phyloP scores from a whole-genome alignment of 2,329 filamentous ascomycete species.

The Huntiella savannae region DNA sequence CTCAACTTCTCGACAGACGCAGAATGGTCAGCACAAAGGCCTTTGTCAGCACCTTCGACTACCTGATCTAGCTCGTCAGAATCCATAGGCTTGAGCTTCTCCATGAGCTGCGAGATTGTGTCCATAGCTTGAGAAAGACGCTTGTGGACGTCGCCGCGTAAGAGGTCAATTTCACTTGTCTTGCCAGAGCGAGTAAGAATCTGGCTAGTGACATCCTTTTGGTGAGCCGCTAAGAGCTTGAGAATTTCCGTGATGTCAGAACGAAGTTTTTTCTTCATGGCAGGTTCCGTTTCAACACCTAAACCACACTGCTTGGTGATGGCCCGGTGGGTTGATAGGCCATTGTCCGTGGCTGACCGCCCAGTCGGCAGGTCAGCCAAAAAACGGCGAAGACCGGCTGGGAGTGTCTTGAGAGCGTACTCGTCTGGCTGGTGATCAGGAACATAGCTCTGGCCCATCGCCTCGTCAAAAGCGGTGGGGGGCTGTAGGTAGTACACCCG shows the following conservation, averaged over 20 bases:
- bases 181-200: not conserved
- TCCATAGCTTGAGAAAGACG: constrained; percentile 2
- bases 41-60: too few species aligned
- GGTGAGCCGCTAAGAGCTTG: constrained; percentile 5
- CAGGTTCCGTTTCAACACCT: constrained; percentile 10
- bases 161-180: constrained; percentile 1
- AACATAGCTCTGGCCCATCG: not conserved
- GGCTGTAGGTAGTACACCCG: constrained; percentile 11
- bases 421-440: not conserved
- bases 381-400: constrained; percentile 11
- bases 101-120: constrained; percentile 4
- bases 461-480: constrained; percentile 9
- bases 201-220: constrained; percentile 5
- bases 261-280: constrained; percentile 9
- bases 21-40: too few species aligned
- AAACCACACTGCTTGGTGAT: not conserved
- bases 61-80: not conserved
- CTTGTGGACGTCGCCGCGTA: constrained; percentile 3
- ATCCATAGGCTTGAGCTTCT: not conserved
- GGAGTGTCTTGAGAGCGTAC: constrained; percentile 1
- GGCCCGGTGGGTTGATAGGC: not conserved
- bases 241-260: constrained; percentile 11
- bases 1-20: too few species aligned
- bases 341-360: not conserved
- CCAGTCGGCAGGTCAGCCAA: constrained; percentile 4